phyloP scores from a whole-genome alignment of 257 asterid species.

The Nicotiana paniculata region DNA sequence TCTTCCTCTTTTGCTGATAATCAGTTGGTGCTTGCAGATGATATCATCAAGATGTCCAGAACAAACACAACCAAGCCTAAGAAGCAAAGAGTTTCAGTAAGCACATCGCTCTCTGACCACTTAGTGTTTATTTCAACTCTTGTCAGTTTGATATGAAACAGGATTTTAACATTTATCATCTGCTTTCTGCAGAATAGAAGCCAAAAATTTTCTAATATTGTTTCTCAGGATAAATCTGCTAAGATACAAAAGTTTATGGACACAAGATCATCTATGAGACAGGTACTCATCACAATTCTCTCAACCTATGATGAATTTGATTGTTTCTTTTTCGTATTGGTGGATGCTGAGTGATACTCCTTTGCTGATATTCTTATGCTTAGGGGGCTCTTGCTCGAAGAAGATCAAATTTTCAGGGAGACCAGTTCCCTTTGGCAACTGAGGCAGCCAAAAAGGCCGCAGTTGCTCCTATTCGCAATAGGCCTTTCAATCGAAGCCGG shows the following conservation, averaged over 20 bases:
- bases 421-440: constrained; percentile 63
- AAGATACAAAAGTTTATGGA: constrained; percentile 49
- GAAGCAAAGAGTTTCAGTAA: constrained; percentile 62
- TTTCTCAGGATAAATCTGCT: constrained; percentile 48
- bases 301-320: not conserved
- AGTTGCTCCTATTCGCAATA: constrained; percentile 51
- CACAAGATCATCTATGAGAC: constrained; percentile 64
- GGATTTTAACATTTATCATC: constrained; percentile 4
- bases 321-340: not conserved
- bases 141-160: not conserved
- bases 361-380: constrained; percentile 9
- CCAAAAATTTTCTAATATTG: constrained; percentile 36
- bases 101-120: constrained; percentile 12
- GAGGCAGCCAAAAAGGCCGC: constrained; percentile 82
- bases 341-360: not conserved
- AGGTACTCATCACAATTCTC: constrained; percentile 33
- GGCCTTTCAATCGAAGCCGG: constrained; percentile 43
- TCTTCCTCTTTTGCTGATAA: constrained; percentile 2
- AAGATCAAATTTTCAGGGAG: constrained; percentile 70
- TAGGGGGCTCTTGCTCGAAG: constrained; percentile 81
- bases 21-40: constrained; percentile 46
- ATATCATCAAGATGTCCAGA: constrained; percentile 83
- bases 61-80: constrained; percentile 38
- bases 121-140: not conserved
- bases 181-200: constrained; percentile 48